Base-by-base conservation (phyloP, 1,139 yeast species). In the Debaryomycetaceae sp. region DNA sequence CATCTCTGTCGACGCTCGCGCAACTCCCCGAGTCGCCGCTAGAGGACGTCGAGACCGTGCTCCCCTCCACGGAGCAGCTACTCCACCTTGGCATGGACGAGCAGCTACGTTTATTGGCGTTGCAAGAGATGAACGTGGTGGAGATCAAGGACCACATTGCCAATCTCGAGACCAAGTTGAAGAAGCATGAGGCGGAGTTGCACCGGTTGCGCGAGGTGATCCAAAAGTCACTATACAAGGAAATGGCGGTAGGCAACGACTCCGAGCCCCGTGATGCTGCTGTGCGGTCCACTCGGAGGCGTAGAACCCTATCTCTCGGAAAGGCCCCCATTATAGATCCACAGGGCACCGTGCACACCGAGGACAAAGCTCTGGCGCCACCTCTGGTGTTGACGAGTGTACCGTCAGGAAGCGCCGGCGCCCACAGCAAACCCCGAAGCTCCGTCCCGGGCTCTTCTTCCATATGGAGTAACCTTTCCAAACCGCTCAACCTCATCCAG, bases 401-500 rank as follows among this genome's bases (percentile, higher is more conserved):
- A n/a, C n/a, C n/a, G n/a, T n/a, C n/a, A n/a, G n/a, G n/a, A n/a
- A n/a, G n/a, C n/a, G 21, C 10, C 21, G 10, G 13, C 29, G n/a
- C 9, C 29, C 10, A n/a, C 29, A 16, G 19, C 26, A 4, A 12
- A 10, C 18, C 18, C 9, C 10, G 29, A n/a, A 21, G 27, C 11
- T 6, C 4, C 17, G 6, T 28, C n/a, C n/a, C n/a, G n/a, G n/a
- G n/a, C n/a, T n/a, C n/a, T 33, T 53, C 61, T 18, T 49, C 56
- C 19, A 32, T 66, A 16, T 53, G 75, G 73, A 40, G 51, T 9
- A 61, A 59, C 34, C 49, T 61, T n/a, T 57, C 75, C 10, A 79
- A 74, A 42, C 85, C 89, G 1, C 60, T 81, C 28, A 72, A 65
- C 25, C 61, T 80, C 35, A 65, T 82, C 27, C 84, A 78, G 43